Percentiles rank a stretch among this genome's conserved stretches.
Conservation (phyloP, 1,139 yeast genomes). For the Hansenula sp. region DNA sequence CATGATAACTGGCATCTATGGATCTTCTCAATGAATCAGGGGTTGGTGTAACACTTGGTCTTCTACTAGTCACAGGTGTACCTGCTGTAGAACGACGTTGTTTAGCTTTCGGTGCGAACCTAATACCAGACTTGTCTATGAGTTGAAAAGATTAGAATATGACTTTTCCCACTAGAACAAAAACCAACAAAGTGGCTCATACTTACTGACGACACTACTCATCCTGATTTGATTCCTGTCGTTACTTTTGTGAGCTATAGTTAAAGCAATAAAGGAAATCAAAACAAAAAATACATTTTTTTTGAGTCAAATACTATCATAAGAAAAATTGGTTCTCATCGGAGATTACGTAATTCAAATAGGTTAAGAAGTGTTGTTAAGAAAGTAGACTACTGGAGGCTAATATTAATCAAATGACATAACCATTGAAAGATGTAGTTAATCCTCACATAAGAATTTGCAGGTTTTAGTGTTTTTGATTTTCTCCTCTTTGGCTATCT, state of each 20-base stretch:
- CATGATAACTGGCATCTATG: not conserved
- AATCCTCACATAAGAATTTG: not conserved
- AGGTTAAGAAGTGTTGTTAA: too few species aligned
- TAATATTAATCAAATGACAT: too few species aligned
- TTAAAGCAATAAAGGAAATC: not conserved
- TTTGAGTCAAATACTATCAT: too few species aligned
- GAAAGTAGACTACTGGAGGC: too few species aligned
- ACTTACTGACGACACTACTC: slow-evolving; percentile 49
- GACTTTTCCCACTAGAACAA: too few species aligned
- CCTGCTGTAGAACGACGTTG: slow-evolving; percentile 29
- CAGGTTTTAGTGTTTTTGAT: not conserved
- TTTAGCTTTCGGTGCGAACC: slow-evolving; percentile 34
- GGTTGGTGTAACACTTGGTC: slow-evolving; percentile 15
- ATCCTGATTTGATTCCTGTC: too few species aligned
- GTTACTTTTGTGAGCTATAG: too few species aligned
- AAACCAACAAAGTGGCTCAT: slow-evolving; percentile 7
- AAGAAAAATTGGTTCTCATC: not conserved
- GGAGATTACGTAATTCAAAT: not conserved
- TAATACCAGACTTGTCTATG: slow-evolving; percentile 33
- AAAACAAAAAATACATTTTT: not conserved
- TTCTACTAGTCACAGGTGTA: slow-evolving; percentile 15
- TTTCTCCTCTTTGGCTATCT: not conserved
- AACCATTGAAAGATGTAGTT: not conserved
- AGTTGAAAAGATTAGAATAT: not conserved
- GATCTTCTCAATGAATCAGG: not conserved